A percentile compares a stretch with the other conserved stretches of the same genome.
Conservation (phyloP, 345 rosid genomes). For the Boechera stricta region DNA sequence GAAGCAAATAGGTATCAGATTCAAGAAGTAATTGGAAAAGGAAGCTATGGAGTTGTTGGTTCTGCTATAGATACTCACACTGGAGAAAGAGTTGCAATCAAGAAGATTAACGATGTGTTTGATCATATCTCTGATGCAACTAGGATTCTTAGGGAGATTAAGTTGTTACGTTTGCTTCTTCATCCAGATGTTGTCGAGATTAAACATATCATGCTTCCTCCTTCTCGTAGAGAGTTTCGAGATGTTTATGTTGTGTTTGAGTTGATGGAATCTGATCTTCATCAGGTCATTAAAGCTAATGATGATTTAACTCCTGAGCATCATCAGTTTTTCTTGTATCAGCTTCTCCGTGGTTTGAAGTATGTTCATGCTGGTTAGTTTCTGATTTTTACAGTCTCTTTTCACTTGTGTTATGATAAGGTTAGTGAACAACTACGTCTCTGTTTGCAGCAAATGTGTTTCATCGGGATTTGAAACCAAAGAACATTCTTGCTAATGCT, state of each 20-base stretch:
- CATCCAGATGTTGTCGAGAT: conserved; percentile 94
- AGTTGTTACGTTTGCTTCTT: conserved; percentile 86
- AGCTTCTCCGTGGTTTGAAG: conserved; percentile 95
- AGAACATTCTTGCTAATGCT: conserved; percentile 97
- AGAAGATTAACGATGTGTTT: conserved; percentile 93
- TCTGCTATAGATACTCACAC: conserved; percentile 87
- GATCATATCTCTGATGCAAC: conserved; percentile 97
- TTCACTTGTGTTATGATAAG: not conserved
- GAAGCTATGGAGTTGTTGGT: conserved; percentile 94
- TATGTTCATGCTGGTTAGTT: conserved; percentile 83
- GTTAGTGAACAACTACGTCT: conserved; percentile 31
- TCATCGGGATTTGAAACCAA: conserved; percentile 95
- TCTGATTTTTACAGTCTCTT: not conserved
- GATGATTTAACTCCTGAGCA: conserved; percentile 92
- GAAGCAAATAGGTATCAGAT: conserved; percentile 86
- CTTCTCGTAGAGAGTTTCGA: conserved; percentile 84
- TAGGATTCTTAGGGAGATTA: conserved; percentile 89
- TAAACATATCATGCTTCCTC: conserved; percentile 97
- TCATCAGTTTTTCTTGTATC: conserved; percentile 90
- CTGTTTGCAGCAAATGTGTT: conserved; percentile 80
- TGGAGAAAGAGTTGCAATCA: conserved; percentile 89
- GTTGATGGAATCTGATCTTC: conserved; percentile 98
- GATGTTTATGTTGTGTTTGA: conserved; percentile 95
- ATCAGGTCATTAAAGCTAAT: conserved; percentile 93
- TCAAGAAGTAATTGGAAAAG: conserved; percentile 95